Evolutionary conservation across 139 green algal species (phyloP), one percentile per base, ranked within the genome.

Genomic region (Zygnema cylindricum): DNA sequence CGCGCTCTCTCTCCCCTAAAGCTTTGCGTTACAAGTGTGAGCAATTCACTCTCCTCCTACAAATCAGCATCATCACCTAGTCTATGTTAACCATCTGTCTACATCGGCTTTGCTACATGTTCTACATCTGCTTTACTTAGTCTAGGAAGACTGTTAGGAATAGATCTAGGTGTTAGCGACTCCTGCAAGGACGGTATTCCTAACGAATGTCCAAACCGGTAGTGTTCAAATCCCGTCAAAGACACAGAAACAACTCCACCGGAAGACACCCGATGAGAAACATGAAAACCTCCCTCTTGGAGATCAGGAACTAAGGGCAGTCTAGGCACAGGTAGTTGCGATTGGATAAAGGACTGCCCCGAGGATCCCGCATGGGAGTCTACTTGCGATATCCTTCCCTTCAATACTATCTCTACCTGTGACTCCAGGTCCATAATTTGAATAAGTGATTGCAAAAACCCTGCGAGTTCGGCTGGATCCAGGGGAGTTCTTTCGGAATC

Each of bases 361-460:
- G 49, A 63, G n/a, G n/a, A n/a, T 7, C 49, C 49, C 7, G 7
- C 49, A 63, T 7, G 7, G 7, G 49, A 63, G 49, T 7, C 7
- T 16, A 7, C 16, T 16, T 63, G 7, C 16, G 49, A 25, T 16
- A 63, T 25, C 7, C 49, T 63, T 16, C 16, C 16, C 49, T 16
- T 16, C 16, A 63, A 63, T 16, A 63, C 49, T 63, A 63, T 63
- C 49, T 16, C 49, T 63, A 63, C 16, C 49, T 63, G 49, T 16
- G 49, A 63, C 49, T 63, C 71, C 3, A 79, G 71, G 11, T 79
- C 11, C 71, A 79, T 25, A 41, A 79, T 41, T 16, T 79, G 71
- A 79, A 79, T 16, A 7, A 79, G 38, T 3, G 71, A 79, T 43
- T 79, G 71, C 71, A 79, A 43, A 16, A 79, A 79, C 7, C 71